These are phyloP conservation scores for Helotiales sp. DNA, from an alignment of 2,329 filamentous ascomycete species.

Conservation along the genomic window DNA sequence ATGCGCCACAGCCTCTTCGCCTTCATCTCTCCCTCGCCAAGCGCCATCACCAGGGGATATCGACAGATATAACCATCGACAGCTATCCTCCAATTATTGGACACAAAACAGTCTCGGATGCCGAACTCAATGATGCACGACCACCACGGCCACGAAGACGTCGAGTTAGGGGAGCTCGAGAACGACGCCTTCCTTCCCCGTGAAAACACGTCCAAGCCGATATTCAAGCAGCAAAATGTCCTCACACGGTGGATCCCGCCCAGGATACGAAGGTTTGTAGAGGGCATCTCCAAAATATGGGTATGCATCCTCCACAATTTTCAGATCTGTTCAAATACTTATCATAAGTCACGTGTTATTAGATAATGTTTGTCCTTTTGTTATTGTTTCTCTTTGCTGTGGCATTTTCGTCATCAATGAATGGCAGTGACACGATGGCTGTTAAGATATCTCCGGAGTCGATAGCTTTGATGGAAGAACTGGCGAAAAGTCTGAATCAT, in stretches of 20 bases:
- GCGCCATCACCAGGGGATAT: neutral
- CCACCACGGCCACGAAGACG: constrained; percentile 1
- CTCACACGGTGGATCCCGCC: constrained; percentile 22
- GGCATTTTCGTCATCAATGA: constrained; percentile 16
- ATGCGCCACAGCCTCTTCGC: neutral
- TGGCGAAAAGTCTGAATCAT: constrained; percentile 21
- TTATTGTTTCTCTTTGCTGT: constrained; percentile 23
- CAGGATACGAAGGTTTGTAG: constrained; percentile 16
- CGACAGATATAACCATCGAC: neutral
- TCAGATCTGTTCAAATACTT: neutral
- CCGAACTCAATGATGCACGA: neutral
- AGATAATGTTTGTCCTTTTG: constrained; percentile 27
- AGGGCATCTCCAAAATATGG: constrained; percentile 23
- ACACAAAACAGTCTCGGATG: neutral
- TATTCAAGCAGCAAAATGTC: neutral
- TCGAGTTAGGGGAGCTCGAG: constrained; percentile 23
- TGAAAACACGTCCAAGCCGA: neutral
- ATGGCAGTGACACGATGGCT: constrained; percentile 13
- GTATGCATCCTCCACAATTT: constrained; percentile 6
- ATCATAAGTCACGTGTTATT: constrained; percentile 21
- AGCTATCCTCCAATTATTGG: neutral
- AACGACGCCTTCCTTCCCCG: constrained; percentile 26
- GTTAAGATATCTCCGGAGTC: constrained; percentile 24
- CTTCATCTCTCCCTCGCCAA: neutral
- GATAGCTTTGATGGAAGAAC: constrained; percentile 16